These are phyloP conservation scores for Fusarium tanahbumbuense DNA, from an alignment of 2,329 filamentous ascomycete species.

Conservation along the genomic window DNA sequence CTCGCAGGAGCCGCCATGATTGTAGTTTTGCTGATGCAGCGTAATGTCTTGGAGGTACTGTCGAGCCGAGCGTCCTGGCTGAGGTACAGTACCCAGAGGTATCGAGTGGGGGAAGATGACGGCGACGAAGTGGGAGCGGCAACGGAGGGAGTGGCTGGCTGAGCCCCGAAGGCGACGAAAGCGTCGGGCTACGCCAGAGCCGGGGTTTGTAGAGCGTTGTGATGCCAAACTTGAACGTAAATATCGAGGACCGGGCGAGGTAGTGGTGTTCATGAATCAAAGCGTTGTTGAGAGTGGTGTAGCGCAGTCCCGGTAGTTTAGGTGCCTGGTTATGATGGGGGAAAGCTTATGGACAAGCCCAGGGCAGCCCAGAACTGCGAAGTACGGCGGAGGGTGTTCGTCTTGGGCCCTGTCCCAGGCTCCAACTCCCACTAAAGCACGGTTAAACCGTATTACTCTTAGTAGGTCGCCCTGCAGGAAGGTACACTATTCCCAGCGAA, in stretches of 20 bases:
- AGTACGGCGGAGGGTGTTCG: conserved; percentile 16
- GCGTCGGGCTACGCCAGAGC: conserved; percentile 39
- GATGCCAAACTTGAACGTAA: conserved; percentile 32
- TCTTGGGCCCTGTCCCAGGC: conserved; percentile 24
- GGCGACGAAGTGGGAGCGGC: conserved; percentile 34
- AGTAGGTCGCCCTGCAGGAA: not conserved
- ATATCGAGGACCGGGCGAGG: conserved; percentile 36
- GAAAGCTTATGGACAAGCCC: conserved; percentile 26
- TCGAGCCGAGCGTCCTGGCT: conserved; percentile 14
- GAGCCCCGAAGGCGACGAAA: conserved; percentile 40
- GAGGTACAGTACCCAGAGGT: conserved; percentile 33
- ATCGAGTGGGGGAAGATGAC: conserved; percentile 40
- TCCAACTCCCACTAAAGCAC: conserved; percentile 28
- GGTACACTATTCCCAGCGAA: conserved; percentile 6
- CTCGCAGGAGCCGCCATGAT: conserved; percentile 51
- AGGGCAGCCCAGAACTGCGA: conserved; percentile 16
- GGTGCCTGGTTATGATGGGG: conserved; percentile 14
- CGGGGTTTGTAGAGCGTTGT: conserved; percentile 19
- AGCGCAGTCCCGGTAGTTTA: conserved; percentile 6
- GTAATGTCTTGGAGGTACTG: conserved; percentile 26
- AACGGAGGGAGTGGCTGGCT: conserved; percentile 37
- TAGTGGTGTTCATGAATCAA: conserved; percentile 44
- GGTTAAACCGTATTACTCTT: conserved; percentile 11
- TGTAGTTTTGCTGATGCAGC: conserved; percentile 28
- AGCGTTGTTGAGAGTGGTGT: conserved; percentile 22